Percentiles rank a stretch among this genome's conserved stretches.
Evolutionary conservation across 768 basidiomycete genomes (phyloP).

Genomic region (Paxillus rubicundulus): DNA sequence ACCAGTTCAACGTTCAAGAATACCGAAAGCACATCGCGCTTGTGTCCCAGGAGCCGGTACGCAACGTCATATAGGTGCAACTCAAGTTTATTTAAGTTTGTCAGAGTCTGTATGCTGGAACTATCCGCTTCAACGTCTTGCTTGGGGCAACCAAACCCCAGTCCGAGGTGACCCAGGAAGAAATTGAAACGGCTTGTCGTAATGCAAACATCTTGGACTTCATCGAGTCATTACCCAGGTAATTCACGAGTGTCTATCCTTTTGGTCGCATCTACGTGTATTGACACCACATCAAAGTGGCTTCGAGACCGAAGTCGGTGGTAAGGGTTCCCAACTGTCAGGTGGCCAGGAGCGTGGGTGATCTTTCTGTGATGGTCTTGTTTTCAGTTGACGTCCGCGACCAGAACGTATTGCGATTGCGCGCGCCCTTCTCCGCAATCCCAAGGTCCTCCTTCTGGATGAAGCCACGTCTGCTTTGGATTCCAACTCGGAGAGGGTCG

Average conservation of each 20-base stretch:
- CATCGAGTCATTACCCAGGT: constrained; percentile 80
- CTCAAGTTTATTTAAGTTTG: neutral
- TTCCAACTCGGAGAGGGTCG: constrained; percentile 89
- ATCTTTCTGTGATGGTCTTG: neutral
- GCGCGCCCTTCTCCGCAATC: constrained; percentile 86
- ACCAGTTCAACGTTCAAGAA: constrained; percentile 75
- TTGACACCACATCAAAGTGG: constrained; percentile 46
- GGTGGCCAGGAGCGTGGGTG: constrained; percentile 82
- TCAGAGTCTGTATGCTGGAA: constrained; percentile 82
- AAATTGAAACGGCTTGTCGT: constrained; percentile 81
- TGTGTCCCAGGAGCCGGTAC: constrained; percentile 82
- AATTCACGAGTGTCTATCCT: constrained; percentile 31
- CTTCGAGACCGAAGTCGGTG: constrained; percentile 89
- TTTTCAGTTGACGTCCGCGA: neutral
- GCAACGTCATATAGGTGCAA: constrained; percentile 12
- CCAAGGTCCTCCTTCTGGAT: constrained; percentile 83
- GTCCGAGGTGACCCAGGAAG: constrained; percentile 79
- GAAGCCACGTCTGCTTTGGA: constrained; percentile 92
- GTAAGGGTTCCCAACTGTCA: constrained; percentile 85
- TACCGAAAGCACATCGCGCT: constrained; percentile 87
- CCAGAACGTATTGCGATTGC: constrained; percentile 78
- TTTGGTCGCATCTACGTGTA: neutral
- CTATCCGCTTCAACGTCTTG: constrained; percentile 86
- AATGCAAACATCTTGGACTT: constrained; percentile 92
- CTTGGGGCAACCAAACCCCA: constrained; percentile 81